Percentiles rank a stretch among this genome's conserved stretches.
Evolutionary conservation across 257 asterid species (phyloP).

Genomic region (Solanum paucissectum): DNA sequence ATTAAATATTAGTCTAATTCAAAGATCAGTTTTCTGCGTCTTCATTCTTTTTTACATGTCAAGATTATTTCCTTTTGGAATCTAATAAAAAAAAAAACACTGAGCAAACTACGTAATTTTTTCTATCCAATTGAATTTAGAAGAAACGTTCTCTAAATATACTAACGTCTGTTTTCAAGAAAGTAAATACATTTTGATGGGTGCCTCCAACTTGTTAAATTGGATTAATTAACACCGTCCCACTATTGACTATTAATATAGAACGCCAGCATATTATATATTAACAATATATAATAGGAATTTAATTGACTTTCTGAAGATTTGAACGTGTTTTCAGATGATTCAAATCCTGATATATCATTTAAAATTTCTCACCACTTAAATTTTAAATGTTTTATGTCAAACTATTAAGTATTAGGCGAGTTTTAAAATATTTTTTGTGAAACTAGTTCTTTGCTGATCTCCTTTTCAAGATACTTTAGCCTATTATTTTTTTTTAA

Average conservation of each 20-base stretch:
- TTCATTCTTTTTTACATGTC: too few species aligned
- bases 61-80: too few species aligned
- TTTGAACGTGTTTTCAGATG: background rate
- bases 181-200: background rate
- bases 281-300: background rate
- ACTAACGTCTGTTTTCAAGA: background rate
- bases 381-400: background rate
- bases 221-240: background rate
- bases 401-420: too few species aligned
- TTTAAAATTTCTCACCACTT: background rate
- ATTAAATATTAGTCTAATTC: too few species aligned
- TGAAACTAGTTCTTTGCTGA: too few species aligned
- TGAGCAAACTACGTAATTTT: too few species aligned
- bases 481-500: too few species aligned
- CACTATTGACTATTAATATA: background rate
- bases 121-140: background rate
- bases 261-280: too few species aligned
- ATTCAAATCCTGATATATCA: background rate
- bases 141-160: background rate
- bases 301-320: background rate
- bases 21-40: too few species aligned
- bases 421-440: too few species aligned
- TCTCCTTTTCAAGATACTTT: too few species aligned
- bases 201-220: background rate
- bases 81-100: too few species aligned